Conservation (phyloP, 73 alveolate species). For the Paramecium sexaurelia region DNA sequence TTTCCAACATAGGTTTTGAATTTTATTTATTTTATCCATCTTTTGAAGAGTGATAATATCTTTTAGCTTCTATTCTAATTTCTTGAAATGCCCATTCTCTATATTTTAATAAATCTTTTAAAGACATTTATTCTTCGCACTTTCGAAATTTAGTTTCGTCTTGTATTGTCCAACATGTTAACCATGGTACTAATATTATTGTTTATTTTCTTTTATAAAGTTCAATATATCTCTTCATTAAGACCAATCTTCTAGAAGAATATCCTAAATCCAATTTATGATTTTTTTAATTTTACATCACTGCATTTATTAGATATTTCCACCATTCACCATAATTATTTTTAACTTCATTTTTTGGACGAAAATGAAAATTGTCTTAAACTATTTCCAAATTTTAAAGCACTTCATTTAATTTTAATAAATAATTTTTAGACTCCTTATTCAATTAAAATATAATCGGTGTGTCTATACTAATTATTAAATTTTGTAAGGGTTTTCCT, state of each 20-base stretch:
- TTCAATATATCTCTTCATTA: constrained; percentile 52
- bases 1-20: constrained; percentile 19
- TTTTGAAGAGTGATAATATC: constrained; percentile 51
- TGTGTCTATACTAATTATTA: background rate
- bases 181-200: constrained; percentile 57
- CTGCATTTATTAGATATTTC: constrained; percentile 56
- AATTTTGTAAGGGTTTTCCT: background rate
- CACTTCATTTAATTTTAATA: constrained; percentile 28
- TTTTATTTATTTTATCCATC: background rate
- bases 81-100: constrained; percentile 57
- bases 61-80: constrained; percentile 42
- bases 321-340: constrained; percentile 54
- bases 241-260: constrained; percentile 31
- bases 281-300: constrained; percentile 23
- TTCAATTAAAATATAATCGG: constrained; percentile 23
- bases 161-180: constrained; percentile 21
- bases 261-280: constrained; percentile 51
- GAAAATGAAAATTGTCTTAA: constrained; percentile 37
- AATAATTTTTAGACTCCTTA: constrained; percentile 34
- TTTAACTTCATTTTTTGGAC: constrained; percentile 18
- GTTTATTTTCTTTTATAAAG: constrained; percentile 41
- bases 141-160: constrained; percentile 37
- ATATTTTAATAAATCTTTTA: constrained; percentile 47
- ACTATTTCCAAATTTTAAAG: constrained; percentile 29
- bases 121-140: constrained; percentile 16